Evolutionary conservation across 768 basidiomycete species (phyloP).

Genomic region (Fomitopsis serialis): DNA sequence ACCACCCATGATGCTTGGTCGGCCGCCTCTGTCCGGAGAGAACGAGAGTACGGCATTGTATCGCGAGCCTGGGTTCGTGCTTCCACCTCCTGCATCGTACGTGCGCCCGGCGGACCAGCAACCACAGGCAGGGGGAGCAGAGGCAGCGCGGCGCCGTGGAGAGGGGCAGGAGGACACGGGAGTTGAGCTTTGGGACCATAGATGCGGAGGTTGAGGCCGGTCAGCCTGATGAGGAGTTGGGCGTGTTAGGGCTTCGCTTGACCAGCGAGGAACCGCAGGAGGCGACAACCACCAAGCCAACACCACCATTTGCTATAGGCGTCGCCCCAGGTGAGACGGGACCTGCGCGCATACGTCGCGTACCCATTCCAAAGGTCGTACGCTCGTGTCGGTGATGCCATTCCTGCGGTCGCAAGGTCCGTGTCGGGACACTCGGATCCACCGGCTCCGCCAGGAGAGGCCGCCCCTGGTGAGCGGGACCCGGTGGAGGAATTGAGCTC

Average conservation of each 20-base stretch:
- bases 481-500: constrained; percentile 5
- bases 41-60: constrained; percentile 32
- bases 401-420: constrained; percentile 6
- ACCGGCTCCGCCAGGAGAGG: constrained; percentile 1
- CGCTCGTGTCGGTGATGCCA: neutral
- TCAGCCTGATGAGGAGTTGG: constrained; percentile 1
- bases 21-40: constrained; percentile 28
- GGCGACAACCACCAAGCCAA: constrained; percentile 24
- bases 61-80: constrained; percentile 21
- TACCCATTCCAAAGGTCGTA: constrained; percentile 19
- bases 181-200: constrained; percentile 52
- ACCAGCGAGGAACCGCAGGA: neutral
- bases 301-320: constrained; percentile 41
- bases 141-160: constrained; percentile 1
- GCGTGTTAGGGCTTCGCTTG: neutral
- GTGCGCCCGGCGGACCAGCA: constrained; percentile 7
- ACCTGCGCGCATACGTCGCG: constrained; percentile 25
- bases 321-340: constrained; percentile 32
- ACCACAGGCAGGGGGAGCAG: neutral
- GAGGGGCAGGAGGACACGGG: constrained; percentile 18
- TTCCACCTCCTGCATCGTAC: constrained; percentile 11
- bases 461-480: neutral
- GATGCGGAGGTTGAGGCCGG: constrained; percentile 23
- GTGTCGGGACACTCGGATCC: constrained; percentile 2
- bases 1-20: constrained; percentile 25